These are phyloP conservation scores for Strobilomyces confusus DNA, from an alignment of 768 basidiomycete species.

Conservation along the genomic window DNA sequence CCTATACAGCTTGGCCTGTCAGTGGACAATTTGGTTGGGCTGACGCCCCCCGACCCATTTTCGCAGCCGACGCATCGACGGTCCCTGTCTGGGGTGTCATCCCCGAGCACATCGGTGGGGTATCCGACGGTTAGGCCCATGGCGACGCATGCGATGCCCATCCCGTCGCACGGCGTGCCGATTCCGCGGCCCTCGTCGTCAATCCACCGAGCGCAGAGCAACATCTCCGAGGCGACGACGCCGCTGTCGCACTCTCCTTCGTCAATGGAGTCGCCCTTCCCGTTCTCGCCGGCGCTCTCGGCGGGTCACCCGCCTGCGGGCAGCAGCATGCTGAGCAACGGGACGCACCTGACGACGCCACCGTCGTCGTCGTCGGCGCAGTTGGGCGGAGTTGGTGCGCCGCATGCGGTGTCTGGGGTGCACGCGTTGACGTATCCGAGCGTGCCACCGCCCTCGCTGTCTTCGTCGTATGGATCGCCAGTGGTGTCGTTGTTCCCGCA, in stretches of 20 bases:
- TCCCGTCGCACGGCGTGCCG: constrained; percentile 64
- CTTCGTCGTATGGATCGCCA: constrained; percentile 75
- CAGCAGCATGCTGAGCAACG: constrained; percentile 23
- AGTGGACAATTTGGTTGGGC: constrained; percentile 75
- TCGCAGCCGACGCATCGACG: constrained; percentile 70
- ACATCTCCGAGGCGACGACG: constrained; percentile 50
- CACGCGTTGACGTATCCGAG: constrained; percentile 68
- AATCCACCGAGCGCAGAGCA: constrained; percentile 51
- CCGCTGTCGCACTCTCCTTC: constrained; percentile 65
- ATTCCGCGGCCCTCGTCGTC: constrained; percentile 72
- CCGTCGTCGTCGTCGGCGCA: constrained; percentile 48
- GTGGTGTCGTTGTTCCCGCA: constrained; percentile 41
- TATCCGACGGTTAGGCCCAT: constrained; percentile 22
- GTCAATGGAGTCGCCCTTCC: constrained; percentile 62
- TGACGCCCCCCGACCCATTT: constrained; percentile 61
- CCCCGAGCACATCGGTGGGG: constrained; percentile 26
- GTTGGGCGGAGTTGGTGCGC: not conserved
- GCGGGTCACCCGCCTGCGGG: constrained; percentile 38
- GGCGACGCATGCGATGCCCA: constrained; percentile 57
- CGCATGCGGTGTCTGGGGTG: constrained; percentile 28
- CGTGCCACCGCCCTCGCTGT: constrained; percentile 78
- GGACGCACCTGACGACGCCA: constrained; percentile 71
- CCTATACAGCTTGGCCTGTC: constrained; percentile 16
- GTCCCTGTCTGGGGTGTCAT: constrained; percentile 35
- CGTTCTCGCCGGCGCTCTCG: constrained; percentile 57